phyloP scores from a whole-genome alignment of 208 protist species.

The Leptomonas seymouri region DNA sequence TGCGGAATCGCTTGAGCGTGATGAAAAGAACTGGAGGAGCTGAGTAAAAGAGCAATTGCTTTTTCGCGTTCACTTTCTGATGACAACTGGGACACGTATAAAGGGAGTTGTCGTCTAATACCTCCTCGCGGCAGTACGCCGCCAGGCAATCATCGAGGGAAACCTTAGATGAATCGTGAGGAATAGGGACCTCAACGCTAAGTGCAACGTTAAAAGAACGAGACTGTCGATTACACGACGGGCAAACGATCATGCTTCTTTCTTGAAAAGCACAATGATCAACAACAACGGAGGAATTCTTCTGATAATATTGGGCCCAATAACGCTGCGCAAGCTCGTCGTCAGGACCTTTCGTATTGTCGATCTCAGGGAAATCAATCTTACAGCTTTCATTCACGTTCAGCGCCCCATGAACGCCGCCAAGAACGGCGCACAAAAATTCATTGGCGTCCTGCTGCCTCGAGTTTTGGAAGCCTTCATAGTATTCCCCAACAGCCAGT shows the following conservation, averaged over 20 bases:
- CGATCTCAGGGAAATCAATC: constrained; percentile 46
- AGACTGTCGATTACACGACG: constrained; percentile 63
- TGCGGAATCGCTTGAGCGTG: constrained; percentile 85
- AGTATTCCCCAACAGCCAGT: constrained; percentile 61
- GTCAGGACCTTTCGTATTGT: constrained; percentile 77
- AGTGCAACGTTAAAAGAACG: constrained; percentile 58
- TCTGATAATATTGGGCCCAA: constrained; percentile 77
- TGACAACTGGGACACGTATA: constrained; percentile 72
- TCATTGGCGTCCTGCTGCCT: constrained; percentile 94
- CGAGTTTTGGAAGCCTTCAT: constrained; percentile 70
- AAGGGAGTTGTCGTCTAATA: constrained; percentile 65
- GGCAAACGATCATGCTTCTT: constrained; percentile 68
- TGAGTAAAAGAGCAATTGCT: constrained; percentile 82
- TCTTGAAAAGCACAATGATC: constrained; percentile 87
- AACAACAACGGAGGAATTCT: constrained; percentile 94
- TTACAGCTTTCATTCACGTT: constrained; percentile 67
- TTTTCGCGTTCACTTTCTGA: constrained; percentile 68
- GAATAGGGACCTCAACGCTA: constrained; percentile 82
- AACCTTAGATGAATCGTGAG: constrained; percentile 21
- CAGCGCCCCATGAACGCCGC: constrained; percentile 91
- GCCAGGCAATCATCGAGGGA: constrained; percentile 79
- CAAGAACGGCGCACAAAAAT: constrained; percentile 92
- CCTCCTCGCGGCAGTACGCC: constrained; percentile 77
- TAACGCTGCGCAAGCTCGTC: constrained; percentile 69
- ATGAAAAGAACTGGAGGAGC: constrained; percentile 80